These are phyloP conservation scores for Yarrowia yakushimensis DNA, from an alignment of 805 yeast genomes.

Conservation along the genomic window DNA sequence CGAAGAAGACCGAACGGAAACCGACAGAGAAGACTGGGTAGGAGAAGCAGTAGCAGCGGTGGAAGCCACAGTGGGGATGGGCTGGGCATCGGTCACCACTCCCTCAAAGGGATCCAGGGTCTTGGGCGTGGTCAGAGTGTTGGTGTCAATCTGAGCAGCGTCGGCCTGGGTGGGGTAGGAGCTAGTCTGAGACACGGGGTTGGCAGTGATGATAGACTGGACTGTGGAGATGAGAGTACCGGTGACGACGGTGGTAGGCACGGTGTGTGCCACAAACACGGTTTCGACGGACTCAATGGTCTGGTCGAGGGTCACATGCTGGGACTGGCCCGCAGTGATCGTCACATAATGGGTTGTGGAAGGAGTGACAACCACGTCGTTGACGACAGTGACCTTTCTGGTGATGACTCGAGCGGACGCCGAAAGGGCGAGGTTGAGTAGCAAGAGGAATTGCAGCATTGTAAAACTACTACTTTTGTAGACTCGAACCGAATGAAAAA, in stretches of 20 bases:
- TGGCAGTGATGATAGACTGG: slow-evolving; percentile 34
- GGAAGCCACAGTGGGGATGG: slow-evolving; percentile 22
- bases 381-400: slow-evolving; percentile 16
- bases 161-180: slow-evolving; percentile 35
- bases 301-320: slow-evolving; percentile 27
- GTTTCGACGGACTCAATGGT: slow-evolving; percentile 35
- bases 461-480: neutral
- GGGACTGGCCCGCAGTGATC: slow-evolving; percentile 27
- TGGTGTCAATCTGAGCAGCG: slow-evolving; percentile 5
- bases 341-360: slow-evolving; percentile 27
- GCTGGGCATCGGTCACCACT: slow-evolving; percentile 27
- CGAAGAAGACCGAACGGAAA: slow-evolving; percentile 12
- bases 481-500: neutral
- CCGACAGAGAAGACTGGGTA: slow-evolving; percentile 25
- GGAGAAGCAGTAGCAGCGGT: slow-evolving; percentile 28
- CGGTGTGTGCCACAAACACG: slow-evolving; percentile 35
- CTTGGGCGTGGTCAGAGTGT: slow-evolving; percentile 9
- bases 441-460: slow-evolving; percentile 15
- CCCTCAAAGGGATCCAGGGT: slow-evolving; percentile 36
- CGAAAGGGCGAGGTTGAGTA: slow-evolving; percentile 21
- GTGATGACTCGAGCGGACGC: slow-evolving; percentile 14
- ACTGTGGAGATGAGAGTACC: slow-evolving; percentile 35
- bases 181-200: slow-evolving; percentile 38
- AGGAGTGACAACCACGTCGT: slow-evolving; percentile 29
- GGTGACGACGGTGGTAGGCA: slow-evolving; percentile 37